Conservation (phyloP, 108 stramenopile species). For the Parietichytrium sp. region DNA sequence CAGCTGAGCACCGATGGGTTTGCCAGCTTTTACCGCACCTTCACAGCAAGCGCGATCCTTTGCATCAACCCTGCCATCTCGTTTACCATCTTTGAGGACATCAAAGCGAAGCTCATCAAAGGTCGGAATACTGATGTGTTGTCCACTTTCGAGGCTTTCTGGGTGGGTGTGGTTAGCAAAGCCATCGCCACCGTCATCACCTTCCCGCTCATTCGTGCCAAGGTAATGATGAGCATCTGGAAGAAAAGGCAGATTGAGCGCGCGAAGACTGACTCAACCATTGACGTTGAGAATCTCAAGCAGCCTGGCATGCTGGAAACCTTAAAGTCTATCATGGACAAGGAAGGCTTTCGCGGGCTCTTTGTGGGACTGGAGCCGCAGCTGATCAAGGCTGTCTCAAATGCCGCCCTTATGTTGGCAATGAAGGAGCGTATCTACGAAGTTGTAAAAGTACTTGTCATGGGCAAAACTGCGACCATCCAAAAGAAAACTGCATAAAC, state of each 20-base stretch:
- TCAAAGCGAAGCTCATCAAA: not conserved
- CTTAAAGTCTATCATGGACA: conserved; percentile 1
- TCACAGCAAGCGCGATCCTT: conserved; percentile 11
- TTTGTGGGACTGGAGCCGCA: not conserved
- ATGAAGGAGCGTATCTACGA: conserved; percentile 13
- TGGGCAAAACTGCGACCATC: not conserved
- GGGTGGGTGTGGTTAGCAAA: conserved; percentile 1
- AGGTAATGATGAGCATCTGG: conserved; percentile 34
- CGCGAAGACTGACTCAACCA: not conserved
- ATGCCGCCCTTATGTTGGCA: conserved; percentile 3
- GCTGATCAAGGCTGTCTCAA: conserved; percentile 6
- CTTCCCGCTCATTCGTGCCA: conserved; percentile 32
- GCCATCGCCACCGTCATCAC: conserved; percentile 6
- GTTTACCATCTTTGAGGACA: conserved; percentile 9
- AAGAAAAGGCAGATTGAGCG: conserved; percentile 31
- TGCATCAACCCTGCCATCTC: conserved; percentile 36
- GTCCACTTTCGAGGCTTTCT: not conserved
- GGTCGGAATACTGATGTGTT: not conserved
- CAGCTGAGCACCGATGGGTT: not conserved
- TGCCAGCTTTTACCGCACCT: not conserved
- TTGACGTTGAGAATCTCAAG: not conserved
- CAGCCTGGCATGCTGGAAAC: conserved; percentile 3
- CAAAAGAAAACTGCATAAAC: too few relatives aligned
- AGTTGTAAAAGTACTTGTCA: not conserved
- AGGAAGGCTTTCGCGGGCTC: conserved; percentile 13